Conservation (phyloP, 1,284 basidiomycete species). For the Kwoniella shivajii region DNA sequence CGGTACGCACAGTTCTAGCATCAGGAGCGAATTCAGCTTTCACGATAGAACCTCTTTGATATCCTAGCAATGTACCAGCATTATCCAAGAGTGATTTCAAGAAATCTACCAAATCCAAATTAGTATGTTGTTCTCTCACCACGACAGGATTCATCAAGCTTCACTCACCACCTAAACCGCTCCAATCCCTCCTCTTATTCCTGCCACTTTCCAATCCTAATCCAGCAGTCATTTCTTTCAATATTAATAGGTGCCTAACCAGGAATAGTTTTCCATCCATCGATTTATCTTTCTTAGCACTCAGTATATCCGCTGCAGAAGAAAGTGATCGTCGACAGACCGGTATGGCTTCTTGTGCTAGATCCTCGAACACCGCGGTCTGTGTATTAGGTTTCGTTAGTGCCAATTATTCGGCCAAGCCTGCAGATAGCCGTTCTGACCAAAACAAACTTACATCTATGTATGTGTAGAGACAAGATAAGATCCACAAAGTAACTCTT, state of each 20-base stretch:
- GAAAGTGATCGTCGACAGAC: slow-evolving; percentile 78
- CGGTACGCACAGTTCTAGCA: slow-evolving; percentile 60
- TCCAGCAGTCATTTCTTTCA: slow-evolving; percentile 82
- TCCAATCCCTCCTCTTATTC: slow-evolving; percentile 53
- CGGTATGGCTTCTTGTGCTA: slow-evolving; percentile 84
- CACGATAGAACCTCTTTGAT: slow-evolving; percentile 28
- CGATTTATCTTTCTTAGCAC: slow-evolving; percentile 57
- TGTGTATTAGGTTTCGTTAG: slow-evolving; percentile 11
- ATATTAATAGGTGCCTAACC: slow-evolving; percentile 81
- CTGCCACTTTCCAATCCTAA: slow-evolving; percentile 63
- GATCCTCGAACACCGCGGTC: slow-evolving; percentile 81
- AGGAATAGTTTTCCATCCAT: slow-evolving; percentile 81
- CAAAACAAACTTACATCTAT: slow-evolving; percentile 67
- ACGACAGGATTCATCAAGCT: background rate
- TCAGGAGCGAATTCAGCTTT: slow-evolving; percentile 41
- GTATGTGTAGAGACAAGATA: slow-evolving; percentile 83
- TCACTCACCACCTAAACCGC: slow-evolving; percentile 54
- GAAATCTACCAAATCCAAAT: slow-evolving; percentile 60
- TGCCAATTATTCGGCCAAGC: too few species aligned
- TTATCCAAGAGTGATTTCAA: slow-evolving; percentile 70
- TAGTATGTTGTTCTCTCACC: background rate
- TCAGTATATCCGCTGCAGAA: slow-evolving; percentile 67
- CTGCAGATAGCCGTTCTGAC: too few species aligned
- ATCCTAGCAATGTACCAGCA: slow-evolving; percentile 67
- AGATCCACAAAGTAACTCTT: slow-evolving; percentile 79